Percentiles rank a stretch among this genome's conserved stretches.
These are phyloP conservation scores for Cyclospora cayetanensis DNA, from an alignment of 169 alveolate species.

Conservation along the genomic window DNA sequence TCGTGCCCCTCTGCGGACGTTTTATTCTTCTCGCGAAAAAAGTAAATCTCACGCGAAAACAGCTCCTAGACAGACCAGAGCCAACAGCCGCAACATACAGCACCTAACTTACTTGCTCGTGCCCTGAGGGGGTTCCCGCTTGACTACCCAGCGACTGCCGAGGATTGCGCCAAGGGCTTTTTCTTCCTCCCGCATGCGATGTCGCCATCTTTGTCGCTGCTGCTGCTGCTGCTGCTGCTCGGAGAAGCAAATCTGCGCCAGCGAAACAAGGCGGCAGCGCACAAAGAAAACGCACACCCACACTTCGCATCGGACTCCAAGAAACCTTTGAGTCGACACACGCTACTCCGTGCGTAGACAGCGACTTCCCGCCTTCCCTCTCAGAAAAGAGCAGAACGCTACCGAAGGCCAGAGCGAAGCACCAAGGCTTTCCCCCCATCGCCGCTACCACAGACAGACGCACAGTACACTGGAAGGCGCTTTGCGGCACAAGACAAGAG, in stretches of 20 bases:
- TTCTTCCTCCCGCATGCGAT: conserved; percentile 52
- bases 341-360: not conserved
- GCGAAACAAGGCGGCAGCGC: not conserved
- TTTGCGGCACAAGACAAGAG: conserved; percentile 41
- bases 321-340: not conserved
- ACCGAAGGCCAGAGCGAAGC: too few species aligned
- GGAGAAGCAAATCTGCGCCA: conserved; percentile 33
- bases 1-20: too few species aligned
- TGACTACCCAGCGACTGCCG: conserved; percentile 62
- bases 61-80: not conserved
- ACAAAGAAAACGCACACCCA: not conserved
- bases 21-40: too few species aligned
- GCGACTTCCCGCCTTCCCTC: not conserved
- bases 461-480: conserved; percentile 51
- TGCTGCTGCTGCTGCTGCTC: conserved; percentile 68
- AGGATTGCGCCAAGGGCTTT: conserved; percentile 40
- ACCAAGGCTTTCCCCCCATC: too few species aligned
- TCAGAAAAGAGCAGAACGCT: not conserved
- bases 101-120: not conserved
- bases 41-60: too few species aligned
- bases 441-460: too few species aligned
- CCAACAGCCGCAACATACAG: not conserved
- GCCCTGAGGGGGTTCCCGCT: conserved; percentile 44
- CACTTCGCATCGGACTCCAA: not conserved
- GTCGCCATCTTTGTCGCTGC: conserved; percentile 67